Conservation (phyloP, 2,329 filamentous ascomycete species). For the Metarhizium guizhouense region DNA sequence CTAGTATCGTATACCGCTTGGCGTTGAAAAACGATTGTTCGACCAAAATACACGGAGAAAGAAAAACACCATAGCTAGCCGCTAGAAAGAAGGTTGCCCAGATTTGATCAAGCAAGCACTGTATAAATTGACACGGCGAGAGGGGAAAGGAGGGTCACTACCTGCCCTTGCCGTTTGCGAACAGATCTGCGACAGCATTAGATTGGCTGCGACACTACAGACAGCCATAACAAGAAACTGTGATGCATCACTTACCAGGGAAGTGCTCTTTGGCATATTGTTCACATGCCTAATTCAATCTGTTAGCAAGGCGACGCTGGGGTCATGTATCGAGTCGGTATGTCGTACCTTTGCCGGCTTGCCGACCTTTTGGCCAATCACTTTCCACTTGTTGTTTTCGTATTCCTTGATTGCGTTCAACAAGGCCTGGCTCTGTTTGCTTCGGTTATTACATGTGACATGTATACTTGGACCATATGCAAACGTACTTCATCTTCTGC, state of each 20-base stretch:
- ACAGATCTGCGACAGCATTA: constrained; percentile 28
- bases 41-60: background rate
- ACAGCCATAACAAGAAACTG: constrained; percentile 3
- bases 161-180: constrained; percentile 28
- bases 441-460: constrained; percentile 10
- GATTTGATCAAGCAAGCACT: background rate
- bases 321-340: background rate
- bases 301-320: constrained; percentile 5
- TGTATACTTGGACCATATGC: background rate
- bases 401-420: constrained; percentile 97
- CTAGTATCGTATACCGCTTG: background rate
- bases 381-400: constrained; percentile 97
- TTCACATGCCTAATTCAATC: constrained; percentile 35
- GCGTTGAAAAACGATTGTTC: background rate
- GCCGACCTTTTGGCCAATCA: constrained; percentile 90
- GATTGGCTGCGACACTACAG: constrained; percentile 14
- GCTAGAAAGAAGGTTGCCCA: constrained; percentile 1
- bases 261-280: constrained; percentile 98
- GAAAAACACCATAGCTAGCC: background rate
- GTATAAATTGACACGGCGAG: background rate
- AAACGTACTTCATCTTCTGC: constrained; percentile 82
- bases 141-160: constrained; percentile 9
- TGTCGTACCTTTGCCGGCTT: constrained; percentile 75
- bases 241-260: constrained; percentile 33
- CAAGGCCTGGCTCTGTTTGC: constrained; percentile 60